Base-by-base conservation (phyloP, 148 eudicot species). In the Chenopodium suecicum region DNA sequence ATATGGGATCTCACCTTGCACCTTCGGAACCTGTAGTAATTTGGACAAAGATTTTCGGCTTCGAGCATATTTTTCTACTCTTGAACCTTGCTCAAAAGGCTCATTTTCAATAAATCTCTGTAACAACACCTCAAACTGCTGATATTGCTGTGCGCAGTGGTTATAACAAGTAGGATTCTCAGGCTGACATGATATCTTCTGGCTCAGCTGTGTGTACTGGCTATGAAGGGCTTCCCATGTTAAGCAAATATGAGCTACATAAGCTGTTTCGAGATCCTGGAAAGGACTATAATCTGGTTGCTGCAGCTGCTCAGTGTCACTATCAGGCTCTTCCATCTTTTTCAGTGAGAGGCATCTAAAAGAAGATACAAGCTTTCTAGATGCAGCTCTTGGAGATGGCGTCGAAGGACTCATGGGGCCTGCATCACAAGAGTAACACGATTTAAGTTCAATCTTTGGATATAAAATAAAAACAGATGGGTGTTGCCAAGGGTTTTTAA, bases 191-290 rank as follows among this genome's bases (percentile, higher is more conserved):
- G 94, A 90, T 68, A 95, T 92, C 83, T 88, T 92, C 85, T 94
- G 98, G 89, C 85, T 88, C 82, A 96, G 79, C 79, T 86, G 95
- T 8, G 95, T 90, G 86, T 94, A 94, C 47, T 96, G 98, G 82
- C 94, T 87, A 76, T 96, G 99, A 75, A 96, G 97, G 46, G 93
- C 97, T 88, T 96, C 99, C 99, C 99, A 95, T 62, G 93, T 89
- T 87, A 95, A 79, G 88, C 98, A 95, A 77, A 92, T 70, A 63
- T 95, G 99, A 86, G 94, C 94, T 44, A 92, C 97, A 79, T 96
- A 96, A 14, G 92, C 91, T 70, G 90, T 91, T 87, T 96, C 99
- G 14, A 96, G 91, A 86, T 96, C 95, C 69, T 85, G 86, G 78
- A 79, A 91, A 31, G 92, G 93, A 75, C 81, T 86, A 46, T 83